Evolutionary conservation across 306 rosid species (phyloP).

Genomic region (Malus fusca): DNA sequence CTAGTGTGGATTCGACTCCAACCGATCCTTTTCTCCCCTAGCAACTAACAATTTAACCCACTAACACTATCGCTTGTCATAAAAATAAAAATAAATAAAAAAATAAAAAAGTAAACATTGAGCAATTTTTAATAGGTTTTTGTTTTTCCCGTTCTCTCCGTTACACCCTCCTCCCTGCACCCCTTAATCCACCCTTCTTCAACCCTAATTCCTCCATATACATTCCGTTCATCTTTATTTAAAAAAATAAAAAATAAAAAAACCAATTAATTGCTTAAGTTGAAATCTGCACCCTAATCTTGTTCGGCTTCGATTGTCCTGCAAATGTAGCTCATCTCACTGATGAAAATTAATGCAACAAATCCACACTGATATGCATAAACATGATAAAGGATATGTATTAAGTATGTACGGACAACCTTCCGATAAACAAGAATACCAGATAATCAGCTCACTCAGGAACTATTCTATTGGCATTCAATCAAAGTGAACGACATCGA

Average conservation of each 20-base stretch:
- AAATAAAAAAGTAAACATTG: too few relatives aligned
- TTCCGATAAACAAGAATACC: not conserved
- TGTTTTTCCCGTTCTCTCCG: too few relatives aligned
- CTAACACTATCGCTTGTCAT: too few relatives aligned
- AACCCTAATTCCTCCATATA: not conserved
- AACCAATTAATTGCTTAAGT: not conserved
- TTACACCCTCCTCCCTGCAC: not conserved
- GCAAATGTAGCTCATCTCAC: not conserved
- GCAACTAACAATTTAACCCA: too few relatives aligned
- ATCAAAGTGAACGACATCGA: not conserved
- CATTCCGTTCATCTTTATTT: not conserved
- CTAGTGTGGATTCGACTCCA: too few relatives aligned
- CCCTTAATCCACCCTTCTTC: not conserved
- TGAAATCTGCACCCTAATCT: not conserved
- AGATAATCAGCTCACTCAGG: not conserved
- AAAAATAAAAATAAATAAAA: too few relatives aligned
- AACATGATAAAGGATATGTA: not conserved
- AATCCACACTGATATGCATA: not conserved
- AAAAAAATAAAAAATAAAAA: not conserved
- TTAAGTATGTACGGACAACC: not conserved
- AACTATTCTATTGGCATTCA: not conserved
- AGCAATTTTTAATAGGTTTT: too few relatives aligned
- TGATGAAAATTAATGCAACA: not conserved
- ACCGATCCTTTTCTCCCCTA: fast-evolving
- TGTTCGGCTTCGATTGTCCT: not conserved